phyloP scores from a whole-genome alignment of 1,284 basidiomycete species.

The Vanrija sp. region DNA sequence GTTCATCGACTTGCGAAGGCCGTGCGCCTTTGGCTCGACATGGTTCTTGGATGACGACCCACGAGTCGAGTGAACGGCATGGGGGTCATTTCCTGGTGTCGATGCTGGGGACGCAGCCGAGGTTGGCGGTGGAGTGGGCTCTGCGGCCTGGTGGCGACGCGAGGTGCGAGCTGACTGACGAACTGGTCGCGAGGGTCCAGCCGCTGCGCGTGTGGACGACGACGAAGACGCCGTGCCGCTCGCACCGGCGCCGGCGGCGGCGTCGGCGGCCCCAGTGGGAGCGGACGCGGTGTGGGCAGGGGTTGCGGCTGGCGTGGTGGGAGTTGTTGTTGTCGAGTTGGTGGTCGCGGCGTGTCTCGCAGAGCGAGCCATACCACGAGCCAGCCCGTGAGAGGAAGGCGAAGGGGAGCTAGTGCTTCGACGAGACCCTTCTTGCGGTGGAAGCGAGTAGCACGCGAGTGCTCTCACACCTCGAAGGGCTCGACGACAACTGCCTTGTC shows the following conservation, averaged over 20 bases:
- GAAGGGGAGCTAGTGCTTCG: no score
- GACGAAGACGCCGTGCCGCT: slow-evolving; percentile 4
- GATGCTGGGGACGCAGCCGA: neutral
- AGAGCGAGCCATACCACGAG: slow-evolving; percentile 20
- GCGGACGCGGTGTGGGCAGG: slow-evolving; percentile 2
- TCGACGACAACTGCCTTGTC: no score
- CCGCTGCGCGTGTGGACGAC: neutral
- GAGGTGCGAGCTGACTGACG: slow-evolving; percentile 2
- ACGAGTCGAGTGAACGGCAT: no score
- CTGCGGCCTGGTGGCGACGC: slow-evolving; percentile 3
- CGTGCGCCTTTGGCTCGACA: slow-evolving; percentile 39
- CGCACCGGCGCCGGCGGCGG: slow-evolving; percentile 2
- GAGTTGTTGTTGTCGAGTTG: slow-evolving; percentile 7
- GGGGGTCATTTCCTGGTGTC: neutral
- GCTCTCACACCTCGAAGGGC: no score
- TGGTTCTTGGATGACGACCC: slow-evolving; percentile 1
- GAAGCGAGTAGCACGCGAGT: no score
- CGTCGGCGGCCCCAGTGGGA: neutral
- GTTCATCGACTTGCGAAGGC: slow-evolving; percentile 29
- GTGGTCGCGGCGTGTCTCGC: slow-evolving; percentile 16
- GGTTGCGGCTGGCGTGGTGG: neutral
- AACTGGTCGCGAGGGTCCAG: slow-evolving; percentile 1
- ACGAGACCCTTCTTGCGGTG: no score
- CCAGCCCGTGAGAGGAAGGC: no score
- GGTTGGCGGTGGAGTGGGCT: neutral